Conservation (phyloP, 73 alveolate species). For the Paramecium tetraurelia region DNA sequence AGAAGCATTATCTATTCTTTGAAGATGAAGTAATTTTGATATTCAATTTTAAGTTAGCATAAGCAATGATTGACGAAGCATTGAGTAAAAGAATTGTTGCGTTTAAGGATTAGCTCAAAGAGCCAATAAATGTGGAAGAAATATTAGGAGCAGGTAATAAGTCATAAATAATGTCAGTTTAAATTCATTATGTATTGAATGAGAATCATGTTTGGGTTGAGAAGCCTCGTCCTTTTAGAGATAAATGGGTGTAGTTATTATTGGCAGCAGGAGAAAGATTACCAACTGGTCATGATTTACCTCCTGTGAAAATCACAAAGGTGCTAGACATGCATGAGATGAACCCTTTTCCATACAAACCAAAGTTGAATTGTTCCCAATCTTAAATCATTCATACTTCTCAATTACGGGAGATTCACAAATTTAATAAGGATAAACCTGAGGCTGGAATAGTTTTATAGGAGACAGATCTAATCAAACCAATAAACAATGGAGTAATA, state of each 20-base stretch:
- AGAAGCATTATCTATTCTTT: constrained; percentile 20
- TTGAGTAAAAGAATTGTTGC: constrained; percentile 43
- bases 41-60: background rate
- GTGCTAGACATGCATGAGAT: constrained; percentile 31
- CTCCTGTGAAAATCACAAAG: background rate
- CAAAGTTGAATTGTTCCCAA: background rate
- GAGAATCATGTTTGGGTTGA: constrained; percentile 12
- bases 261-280: constrained; percentile 27
- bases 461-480: background rate
- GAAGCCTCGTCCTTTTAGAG: background rate
- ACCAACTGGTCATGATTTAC: constrained; percentile 33
- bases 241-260: background rate
- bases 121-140: constrained; percentile 37
- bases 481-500: background rate
- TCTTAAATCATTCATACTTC: background rate
- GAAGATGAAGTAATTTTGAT: background rate
- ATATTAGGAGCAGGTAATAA: constrained; percentile 24
- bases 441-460: constrained; percentile 20
- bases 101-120: background rate
- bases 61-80: constrained; percentile 23
- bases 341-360: background rate
- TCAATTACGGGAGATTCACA: background rate
- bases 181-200: constrained; percentile 20
- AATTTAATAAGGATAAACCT: constrained; percentile 16
- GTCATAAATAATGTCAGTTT: background rate